A percentile compares a stretch with the other conserved stretches of the same genome.
Conservation (phyloP, 1,139 yeast genomes). For the Trichomonascaceae sp. region DNA sequence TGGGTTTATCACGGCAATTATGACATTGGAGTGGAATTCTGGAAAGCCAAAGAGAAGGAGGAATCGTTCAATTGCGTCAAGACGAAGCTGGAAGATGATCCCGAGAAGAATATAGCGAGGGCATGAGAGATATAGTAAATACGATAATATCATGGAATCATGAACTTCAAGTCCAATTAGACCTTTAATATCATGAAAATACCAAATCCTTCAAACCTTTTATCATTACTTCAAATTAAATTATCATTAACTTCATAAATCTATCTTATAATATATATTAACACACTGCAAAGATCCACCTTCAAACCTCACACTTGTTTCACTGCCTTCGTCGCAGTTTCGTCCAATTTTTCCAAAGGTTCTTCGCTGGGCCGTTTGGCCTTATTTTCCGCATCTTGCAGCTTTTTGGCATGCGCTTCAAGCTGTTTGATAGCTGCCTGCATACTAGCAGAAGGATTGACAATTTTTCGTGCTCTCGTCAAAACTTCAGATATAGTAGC, state of each 20-base stretch:
- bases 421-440: constrained; percentile 33
- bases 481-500: constrained; percentile 32
- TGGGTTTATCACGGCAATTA: constrained; percentile 96
- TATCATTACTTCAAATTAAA: neutral
- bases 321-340: constrained; percentile 16
- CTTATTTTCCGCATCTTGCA: constrained; percentile 16
- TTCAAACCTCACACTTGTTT: constrained; percentile 7
- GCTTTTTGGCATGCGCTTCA: constrained; percentile 29
- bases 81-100: constrained; percentile 13
- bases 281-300: neutral
- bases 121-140: neutral
- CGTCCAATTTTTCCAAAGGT: constrained; percentile 13
- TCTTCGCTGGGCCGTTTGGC: constrained; percentile 18
- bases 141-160: too few relatives aligned
- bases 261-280: neutral
- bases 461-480: constrained; percentile 33
- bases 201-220: too few relatives aligned
- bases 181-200: too few relatives aligned
- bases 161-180: too few relatives aligned
- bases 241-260: constrained; percentile 4
- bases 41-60: constrained; percentile 86
- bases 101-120: neutral
- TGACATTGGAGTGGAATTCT: constrained; percentile 85
- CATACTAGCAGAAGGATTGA: constrained; percentile 33
- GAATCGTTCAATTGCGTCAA: constrained; percentile 86